Percentiles rank a stretch among this genome's conserved stretches.
phyloP scores from a whole-genome alignment of 441 rosid genomes.

The Euphorbia schlechtendalii region DNA sequence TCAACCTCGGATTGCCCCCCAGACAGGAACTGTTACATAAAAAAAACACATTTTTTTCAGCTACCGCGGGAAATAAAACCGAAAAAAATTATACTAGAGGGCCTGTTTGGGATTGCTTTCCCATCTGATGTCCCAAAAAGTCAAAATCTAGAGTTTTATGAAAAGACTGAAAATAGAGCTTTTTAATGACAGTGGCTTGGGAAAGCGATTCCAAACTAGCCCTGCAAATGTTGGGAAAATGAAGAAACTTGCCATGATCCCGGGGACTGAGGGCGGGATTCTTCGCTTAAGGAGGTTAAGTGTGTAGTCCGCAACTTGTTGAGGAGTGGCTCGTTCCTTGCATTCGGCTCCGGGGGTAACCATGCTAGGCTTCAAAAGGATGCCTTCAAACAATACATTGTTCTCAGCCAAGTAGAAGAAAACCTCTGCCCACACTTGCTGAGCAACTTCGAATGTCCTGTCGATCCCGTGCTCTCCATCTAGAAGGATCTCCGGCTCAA shows the following conservation, averaged over 20 bases:
- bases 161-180: no score
- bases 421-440: conserved; percentile 90
- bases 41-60: not conserved
- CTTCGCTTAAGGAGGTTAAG: conserved; percentile 74
- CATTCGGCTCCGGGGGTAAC: conserved; percentile 94
- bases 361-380: conserved; percentile 96
- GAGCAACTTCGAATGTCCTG: conserved; percentile 79
- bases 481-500: conserved; percentile 90
- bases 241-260: conserved; percentile 68
- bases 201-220: no score
- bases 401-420: conserved; percentile 90
- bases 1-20: conserved; percentile 96
- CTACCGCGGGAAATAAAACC: no score
- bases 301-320: conserved; percentile 77
- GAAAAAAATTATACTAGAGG: no score
- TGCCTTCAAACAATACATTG: conserved; percentile 82
- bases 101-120: no score
- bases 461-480: conserved; percentile 88
- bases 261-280: conserved; percentile 79
- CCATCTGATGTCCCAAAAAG: no score
- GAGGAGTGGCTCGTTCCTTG: conserved; percentile 68
- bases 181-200: no score
- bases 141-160: no score
- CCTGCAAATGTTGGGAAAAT: not conserved
- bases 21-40: conserved; percentile 63